Base-by-base conservation (phyloP, 768 basidiomycete genomes). In the Russula earlei region DNA sequence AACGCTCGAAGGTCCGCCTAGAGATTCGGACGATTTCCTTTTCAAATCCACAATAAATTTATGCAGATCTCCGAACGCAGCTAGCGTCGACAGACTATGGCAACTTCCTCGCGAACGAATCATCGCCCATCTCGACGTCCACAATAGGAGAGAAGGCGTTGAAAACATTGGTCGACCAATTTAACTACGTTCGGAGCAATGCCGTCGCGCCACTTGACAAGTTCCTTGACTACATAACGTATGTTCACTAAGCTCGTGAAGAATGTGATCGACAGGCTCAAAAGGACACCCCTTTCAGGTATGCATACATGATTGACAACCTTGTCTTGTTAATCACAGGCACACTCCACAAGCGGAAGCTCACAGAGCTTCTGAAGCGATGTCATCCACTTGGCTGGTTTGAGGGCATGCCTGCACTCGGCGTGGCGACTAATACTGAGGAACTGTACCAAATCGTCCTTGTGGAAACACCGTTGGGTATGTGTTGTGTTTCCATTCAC, bases 271-370 rank as follows among this genome's bases (percentile, higher is more conserved):
- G 37, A 42, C 42, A n/a, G 49, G 20, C 19, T 2, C 27, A 37
- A 33, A 49, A 61, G 56, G 37, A 44, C 31, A 19, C 42, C 36
- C 27, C 20, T 29, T 25, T 50, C 70, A 96, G 93, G 43, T 96
- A 96, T 69, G 92, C 84, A 29, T 99, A 98, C 73, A 99, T 99
- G 96, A 98, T 99, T 67, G 96, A 99, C 81, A 99, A 99, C 69
- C 89, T 99, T 65, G 85, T 99, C 56, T 79, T 99, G 51, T 79
- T 99, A 66, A 99, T 98, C 60, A 94, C 96, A 15, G 96, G 96
- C 20, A 98, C 95, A 0, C 73, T 99, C 33, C 94, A 98, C 66
- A 94, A 97, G 71, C 80, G 96, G 55, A 95, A 98, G 69, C 97
- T 95, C 2, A 91, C 96, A 62, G 96, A 99, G 67, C 81, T 99